phyloP scores from a whole-genome alignment of 768 basidiomycete species.

The Brasilioporus rufonigricans region DNA sequence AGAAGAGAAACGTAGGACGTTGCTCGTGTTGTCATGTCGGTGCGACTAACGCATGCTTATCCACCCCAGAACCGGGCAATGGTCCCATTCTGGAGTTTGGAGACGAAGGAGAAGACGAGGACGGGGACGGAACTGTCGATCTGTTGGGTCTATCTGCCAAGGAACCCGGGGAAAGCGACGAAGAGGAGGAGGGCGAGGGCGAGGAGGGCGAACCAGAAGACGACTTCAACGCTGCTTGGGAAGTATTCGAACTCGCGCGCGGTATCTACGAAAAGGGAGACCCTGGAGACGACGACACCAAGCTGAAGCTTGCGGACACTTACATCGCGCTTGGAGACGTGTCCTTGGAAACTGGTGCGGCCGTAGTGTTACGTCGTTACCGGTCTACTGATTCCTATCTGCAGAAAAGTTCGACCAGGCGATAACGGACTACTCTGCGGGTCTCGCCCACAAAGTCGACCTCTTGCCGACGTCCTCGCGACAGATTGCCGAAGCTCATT shows the following conservation, averaged over 20 bases:
- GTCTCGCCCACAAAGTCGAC: slow-evolving; percentile 66
- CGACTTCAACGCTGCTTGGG: slow-evolving; percentile 98
- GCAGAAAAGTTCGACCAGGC: slow-evolving; percentile 96
- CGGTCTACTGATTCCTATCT: not conserved
- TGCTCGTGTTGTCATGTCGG: not conserved
- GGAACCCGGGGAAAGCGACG: slow-evolving; percentile 50
- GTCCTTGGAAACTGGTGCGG: slow-evolving; percentile 90
- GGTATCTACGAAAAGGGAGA: slow-evolving; percentile 75
- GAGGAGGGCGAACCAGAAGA: slow-evolving; percentile 87
- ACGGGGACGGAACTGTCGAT: slow-evolving; percentile 58
- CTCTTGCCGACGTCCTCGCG: slow-evolving; percentile 86
- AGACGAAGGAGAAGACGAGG: slow-evolving; percentile 66
- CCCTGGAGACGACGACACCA: slow-evolving; percentile 55
- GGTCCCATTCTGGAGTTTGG: slow-evolving; percentile 78
- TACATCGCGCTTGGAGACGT: slow-evolving; percentile 92
- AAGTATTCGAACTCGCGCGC: slow-evolving; percentile 92
- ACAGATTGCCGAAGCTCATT: slow-evolving; percentile 91
- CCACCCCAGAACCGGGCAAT: slow-evolving; percentile 37
- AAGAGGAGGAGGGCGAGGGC: slow-evolving; percentile 44
- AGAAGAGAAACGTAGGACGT: slow-evolving; percentile 36
- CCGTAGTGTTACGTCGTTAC: not conserved
- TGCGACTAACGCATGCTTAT: slow-evolving; percentile 1
- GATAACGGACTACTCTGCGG: slow-evolving; percentile 80
- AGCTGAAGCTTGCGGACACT: slow-evolving; percentile 86
- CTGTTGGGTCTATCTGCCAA: slow-evolving; percentile 59